Evolutionary conservation across 2,329 filamentous ascomycete genomes (phyloP).

Genomic region (Colletotrichum theobromicola): DNA sequence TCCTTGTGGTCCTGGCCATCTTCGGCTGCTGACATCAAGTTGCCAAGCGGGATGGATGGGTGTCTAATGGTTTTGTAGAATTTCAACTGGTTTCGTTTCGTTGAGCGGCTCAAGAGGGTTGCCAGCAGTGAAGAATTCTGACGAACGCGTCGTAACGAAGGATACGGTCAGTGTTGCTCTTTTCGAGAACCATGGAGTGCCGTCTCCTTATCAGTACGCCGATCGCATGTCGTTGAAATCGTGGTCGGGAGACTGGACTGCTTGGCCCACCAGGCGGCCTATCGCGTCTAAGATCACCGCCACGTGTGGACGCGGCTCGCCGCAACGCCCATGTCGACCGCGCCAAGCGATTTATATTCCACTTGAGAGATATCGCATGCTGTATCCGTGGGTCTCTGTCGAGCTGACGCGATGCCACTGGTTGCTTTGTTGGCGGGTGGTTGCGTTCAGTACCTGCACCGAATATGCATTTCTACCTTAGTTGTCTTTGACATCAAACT

Average conservation of each 20-base stretch:
- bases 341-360: neutral
- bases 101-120: no score
- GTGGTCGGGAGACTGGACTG: neutral
- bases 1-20: neutral
- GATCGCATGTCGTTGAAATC: neutral
- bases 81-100: neutral
- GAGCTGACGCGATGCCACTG: neutral
- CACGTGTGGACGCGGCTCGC: neutral
- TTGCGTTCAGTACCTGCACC: neutral
- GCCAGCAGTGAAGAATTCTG: no score
- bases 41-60: neutral
- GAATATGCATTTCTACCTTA: accelerated
- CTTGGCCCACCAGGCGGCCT: neutral
- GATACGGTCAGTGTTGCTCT: neutral
- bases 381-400: accelerated
- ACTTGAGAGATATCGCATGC: neutral
- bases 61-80: neutral
- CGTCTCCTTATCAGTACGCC: neutral
- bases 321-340: neutral
- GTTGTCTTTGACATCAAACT: neutral
- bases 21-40: neutral
- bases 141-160: neutral
- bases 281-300: neutral
- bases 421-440: neutral
- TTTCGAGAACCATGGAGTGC: neutral